Base-by-base conservation (phyloP, 768 basidiomycete genomes). In the Fomitopsis serialis region DNA sequence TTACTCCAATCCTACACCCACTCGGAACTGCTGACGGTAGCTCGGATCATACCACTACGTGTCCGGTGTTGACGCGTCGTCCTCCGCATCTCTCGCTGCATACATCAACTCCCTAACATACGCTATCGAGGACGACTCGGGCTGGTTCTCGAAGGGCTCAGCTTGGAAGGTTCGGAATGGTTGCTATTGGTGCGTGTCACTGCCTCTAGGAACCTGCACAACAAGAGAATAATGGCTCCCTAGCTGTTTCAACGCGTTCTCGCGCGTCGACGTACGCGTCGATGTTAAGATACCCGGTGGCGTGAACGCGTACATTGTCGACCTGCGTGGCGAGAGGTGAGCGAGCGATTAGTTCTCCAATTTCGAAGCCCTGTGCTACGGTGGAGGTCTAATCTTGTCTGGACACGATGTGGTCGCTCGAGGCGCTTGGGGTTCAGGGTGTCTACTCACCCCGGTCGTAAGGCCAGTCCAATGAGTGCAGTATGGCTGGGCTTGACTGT, bases 41-140 rank as follows among this genome's bases (percentile, higher is more conserved):
- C 76, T 92, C 54, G 92, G 93, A 36, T 98, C 96, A 34, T 98
- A 98, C 68, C 97, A 99, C 71, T 98, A 92, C 62, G 82, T 97
- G 54, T 99, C 97, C 0, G 96, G 97, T n/a, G 92, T 99, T 49
- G 97, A 99, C 69, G 93, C 96, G 1, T 98, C 94, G 17, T 97
- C 96, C 6, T 98, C 95, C 19, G 97, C 97, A 3, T 96, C 94
- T 0, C 79, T 99, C 25, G 97, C 97, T 4, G 96, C 97, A 11
- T 99, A 99, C 71, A 89, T 98, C 70, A 98, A 99, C 73, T 97
- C 94, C 22, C 78, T 98, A n/a, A 96, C 92, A 6, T 98, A 98
- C 65, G 82, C 87, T 17, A 85, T 98, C 57, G 97, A 98, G 64
- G 94, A 95, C 58, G 84, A 78, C 52, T 81, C 85, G 24, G 86